Conservation (phyloP, 2,329 filamentous ascomycete species). For the Fonsecaea multimorphosa region DNA sequence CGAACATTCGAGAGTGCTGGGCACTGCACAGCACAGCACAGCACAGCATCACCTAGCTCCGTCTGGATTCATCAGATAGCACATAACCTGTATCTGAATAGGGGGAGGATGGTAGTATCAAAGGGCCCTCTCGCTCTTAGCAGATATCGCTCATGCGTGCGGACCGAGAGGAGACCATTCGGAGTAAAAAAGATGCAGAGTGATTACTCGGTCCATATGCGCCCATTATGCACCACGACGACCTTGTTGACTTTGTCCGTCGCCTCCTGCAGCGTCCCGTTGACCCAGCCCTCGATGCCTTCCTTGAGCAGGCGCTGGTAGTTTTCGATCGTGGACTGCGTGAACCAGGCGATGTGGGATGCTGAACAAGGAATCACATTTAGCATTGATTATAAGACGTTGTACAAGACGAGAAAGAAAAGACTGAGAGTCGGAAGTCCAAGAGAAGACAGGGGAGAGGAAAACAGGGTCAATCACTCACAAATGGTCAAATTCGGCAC, state of each 20-base stretch:
- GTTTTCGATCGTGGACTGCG: slow-evolving; percentile 55
- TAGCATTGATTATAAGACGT: neutral
- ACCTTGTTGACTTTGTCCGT: slow-evolving; percentile 27
- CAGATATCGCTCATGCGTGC: no score
- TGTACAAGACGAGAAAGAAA: neutral
- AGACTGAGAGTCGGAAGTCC: no score
- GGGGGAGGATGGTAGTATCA: no score
- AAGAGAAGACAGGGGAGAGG: neutral
- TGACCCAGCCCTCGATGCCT: slow-evolving; percentile 51
- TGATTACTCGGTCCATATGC: slow-evolving; percentile 29
- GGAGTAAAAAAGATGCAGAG: no score
- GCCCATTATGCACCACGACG: slow-evolving; percentile 35
- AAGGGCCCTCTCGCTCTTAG: no score
- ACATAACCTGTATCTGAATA: no score
- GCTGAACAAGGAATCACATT: slow-evolving; percentile 28
- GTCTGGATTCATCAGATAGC: neutral
- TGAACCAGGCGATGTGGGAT: slow-evolving; percentile 62
- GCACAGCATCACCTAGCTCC: neutral
- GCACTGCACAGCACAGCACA: neutral
- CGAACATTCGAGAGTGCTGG: no score
- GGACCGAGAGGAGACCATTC: no score
- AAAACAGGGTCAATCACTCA: slow-evolving; percentile 12
- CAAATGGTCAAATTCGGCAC: slow-evolving; percentile 57
- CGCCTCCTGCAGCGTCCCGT: slow-evolving; percentile 29
- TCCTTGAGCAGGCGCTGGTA: slow-evolving; percentile 52